A percentile compares a stretch with the other conserved stretches of the same genome.
Conservation (phyloP, 805 yeast genomes). For the Starmerella stigmatis region DNA sequence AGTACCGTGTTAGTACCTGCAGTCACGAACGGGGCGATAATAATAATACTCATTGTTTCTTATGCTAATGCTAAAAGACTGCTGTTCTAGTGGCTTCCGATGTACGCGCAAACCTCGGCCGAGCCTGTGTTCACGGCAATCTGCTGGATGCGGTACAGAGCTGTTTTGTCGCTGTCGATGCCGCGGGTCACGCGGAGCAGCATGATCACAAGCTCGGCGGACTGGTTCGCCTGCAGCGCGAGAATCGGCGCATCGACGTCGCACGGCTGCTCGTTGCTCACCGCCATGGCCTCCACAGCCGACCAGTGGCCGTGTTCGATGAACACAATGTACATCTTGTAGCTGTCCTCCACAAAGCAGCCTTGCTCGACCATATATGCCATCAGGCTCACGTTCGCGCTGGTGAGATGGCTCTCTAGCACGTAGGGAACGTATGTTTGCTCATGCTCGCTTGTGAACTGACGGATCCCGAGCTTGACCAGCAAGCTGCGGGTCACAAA, state of each 20-base stretch:
- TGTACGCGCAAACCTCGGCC: conserved; percentile 7
- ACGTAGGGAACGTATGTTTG: conserved; percentile 73
- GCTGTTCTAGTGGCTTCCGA: background rate
- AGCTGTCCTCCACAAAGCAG: conserved; percentile 17
- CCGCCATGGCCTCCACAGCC: conserved; percentile 12
- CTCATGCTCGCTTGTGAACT: background rate
- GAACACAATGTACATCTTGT: conserved; percentile 9
- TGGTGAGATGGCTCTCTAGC: conserved; percentile 40
- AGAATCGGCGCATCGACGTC: conserved; percentile 6
- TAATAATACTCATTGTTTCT: background rate
- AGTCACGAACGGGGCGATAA: too few species aligned
- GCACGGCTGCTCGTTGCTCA: conserved; percentile 6
- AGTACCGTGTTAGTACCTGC: too few species aligned
- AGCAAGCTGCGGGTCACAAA: conserved; percentile 25
- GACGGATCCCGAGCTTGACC: conserved; percentile 29
- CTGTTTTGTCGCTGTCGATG: conserved; percentile 3
- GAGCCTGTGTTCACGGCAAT: background rate
- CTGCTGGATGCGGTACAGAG: conserved; percentile 8
- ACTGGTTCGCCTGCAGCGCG: conserved; percentile 15
- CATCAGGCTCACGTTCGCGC: conserved; percentile 17
- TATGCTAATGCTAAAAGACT: too few species aligned
- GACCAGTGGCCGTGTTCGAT: background rate
- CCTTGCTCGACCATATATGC: conserved; percentile 26
- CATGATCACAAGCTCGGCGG: conserved; percentile 9
- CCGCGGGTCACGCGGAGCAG: conserved; percentile 3